phyloP scores from a whole-genome alignment of 1,284 basidiomycete genomes.

The Boletellus dicymbophilus region DNA sequence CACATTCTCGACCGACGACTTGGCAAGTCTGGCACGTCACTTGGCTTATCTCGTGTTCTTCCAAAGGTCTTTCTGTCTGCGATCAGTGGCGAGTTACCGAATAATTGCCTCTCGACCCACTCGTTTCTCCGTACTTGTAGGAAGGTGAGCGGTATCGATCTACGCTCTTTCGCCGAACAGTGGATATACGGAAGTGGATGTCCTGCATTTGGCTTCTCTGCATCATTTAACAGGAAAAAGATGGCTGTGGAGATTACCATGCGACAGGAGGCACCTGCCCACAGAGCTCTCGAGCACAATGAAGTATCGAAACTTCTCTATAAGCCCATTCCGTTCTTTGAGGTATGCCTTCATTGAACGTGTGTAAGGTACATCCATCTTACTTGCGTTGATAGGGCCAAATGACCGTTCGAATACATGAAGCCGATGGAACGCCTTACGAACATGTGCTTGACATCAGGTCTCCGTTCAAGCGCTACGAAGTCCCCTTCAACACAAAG shows the following conservation, averaged over 20 bases:
- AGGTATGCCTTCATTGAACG: conserved; percentile 45
- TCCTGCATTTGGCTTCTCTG: conserved; percentile 87
- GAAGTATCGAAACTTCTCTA: conserved; percentile 67
- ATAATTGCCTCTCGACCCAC: conserved; percentile 88
- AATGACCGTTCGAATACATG: conserved; percentile 98
- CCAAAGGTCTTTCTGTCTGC: conserved; percentile 96
- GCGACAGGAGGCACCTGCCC: conserved; percentile 85
- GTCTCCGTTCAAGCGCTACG: conserved; percentile 85
- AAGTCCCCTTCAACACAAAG: conserved; percentile 99
- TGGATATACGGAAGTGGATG: conserved; percentile 99
- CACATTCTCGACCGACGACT: conserved; percentile 95
- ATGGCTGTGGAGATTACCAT: conserved; percentile 97
- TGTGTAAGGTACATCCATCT: conserved; percentile 4
- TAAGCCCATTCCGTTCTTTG: conserved; percentile 88
- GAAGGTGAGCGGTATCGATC: conserved; percentile 91
- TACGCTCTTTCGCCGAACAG: conserved; percentile 91
- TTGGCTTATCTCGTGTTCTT: conserved; percentile 92
- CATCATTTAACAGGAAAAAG: conserved; percentile 96
- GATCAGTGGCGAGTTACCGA: conserved; percentile 87
- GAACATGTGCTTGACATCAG: conserved; percentile 97
- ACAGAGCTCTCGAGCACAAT: conserved; percentile 65
- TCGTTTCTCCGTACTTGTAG: conserved; percentile 91
- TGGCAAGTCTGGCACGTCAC: conserved; percentile 93
- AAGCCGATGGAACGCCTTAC: conserved; percentile 98
- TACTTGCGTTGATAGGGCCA: conserved; percentile 61